A percentile compares a stretch with the other conserved stretches of the same genome.
These are phyloP conservation scores for Sclerotinia trifoliorum DNA, from an alignment of 2,329 filamentous ascomycete genomes.

Conservation along the genomic window DNA sequence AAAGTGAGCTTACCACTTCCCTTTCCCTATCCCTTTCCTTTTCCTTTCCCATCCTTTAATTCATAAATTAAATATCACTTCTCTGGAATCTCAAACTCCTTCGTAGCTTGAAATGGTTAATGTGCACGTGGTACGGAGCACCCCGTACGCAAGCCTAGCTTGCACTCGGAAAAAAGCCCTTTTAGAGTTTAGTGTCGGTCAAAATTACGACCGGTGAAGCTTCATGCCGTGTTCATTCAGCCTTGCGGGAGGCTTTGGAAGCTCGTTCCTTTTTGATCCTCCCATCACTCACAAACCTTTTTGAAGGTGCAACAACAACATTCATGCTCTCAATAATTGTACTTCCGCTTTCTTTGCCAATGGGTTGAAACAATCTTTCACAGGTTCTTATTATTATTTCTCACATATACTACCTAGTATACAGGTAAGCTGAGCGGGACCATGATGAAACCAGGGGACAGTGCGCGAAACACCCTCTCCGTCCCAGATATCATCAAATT, in stretches of 20 bases:
- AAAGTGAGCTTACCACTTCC: not conserved
- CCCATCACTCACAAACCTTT: not conserved
- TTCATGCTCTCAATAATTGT: not conserved
- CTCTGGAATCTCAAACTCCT: not conserved
- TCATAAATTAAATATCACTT: not conserved
- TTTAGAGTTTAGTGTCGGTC: not conserved
- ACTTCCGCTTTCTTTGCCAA: not conserved
- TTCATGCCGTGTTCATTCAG: conserved; percentile 2
- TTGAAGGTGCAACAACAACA: not conserved
- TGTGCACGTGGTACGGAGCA: not conserved
- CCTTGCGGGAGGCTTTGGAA: conserved; percentile 4
- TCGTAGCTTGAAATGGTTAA: not conserved
- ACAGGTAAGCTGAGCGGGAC: conserved; percentile 8
- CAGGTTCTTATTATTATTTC: not conserved
- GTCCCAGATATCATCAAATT: conserved; percentile 20
- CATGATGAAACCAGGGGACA: conserved; percentile 22
- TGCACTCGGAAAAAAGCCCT: not conserved
- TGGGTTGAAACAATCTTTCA: not conserved
- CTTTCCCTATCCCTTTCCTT: no score
- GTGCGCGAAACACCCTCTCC: conserved; percentile 18
- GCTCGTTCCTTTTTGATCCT: not conserved
- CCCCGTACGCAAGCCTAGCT: not conserved
- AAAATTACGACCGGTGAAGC: no score
- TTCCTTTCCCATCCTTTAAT: no score
- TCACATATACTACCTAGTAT: not conserved